Evolutionary conservation across 495 filamentous ascomycete genomes (phyloP).

Genomic region (Neurospora sp.): DNA sequence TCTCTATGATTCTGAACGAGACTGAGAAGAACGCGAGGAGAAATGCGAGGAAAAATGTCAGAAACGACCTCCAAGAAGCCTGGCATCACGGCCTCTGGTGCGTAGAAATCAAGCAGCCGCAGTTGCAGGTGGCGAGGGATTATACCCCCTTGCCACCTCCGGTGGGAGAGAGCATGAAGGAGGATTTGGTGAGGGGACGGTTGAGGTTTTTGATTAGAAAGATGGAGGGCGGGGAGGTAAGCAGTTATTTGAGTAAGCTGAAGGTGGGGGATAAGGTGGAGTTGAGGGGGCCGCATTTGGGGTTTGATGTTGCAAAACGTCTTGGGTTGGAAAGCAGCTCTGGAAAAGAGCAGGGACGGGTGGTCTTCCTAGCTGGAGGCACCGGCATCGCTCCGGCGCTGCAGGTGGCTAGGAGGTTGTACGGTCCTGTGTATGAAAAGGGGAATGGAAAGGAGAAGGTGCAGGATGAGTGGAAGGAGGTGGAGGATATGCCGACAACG

Average conservation of each 20-base stretch:
- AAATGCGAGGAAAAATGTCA: too few species aligned
- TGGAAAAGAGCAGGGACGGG: conserved; percentile 6
- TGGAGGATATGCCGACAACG: not conserved
- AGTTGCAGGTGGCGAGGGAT: conserved; percentile 75
- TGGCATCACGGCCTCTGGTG: conserved; percentile 59
- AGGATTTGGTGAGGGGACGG: conserved; percentile 33
- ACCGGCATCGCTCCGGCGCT: conserved; percentile 90
- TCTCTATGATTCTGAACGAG: too few species aligned
- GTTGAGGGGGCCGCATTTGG: conserved; percentile 67
- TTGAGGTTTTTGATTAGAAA: conserved; percentile 41
- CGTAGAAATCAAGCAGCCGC: conserved; percentile 87
- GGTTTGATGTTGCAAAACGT: conserved; percentile 51
- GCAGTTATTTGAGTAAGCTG: conserved; percentile 58
- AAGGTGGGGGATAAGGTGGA: conserved; percentile 52
- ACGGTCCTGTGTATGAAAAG: conserved; percentile 22
- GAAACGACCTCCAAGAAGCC: conserved; percentile 6
- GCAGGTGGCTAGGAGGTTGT: conserved; percentile 58
- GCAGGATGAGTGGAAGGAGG: conserved; percentile 14
- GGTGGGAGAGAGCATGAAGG: conserved; percentile 38
- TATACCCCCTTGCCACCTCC: conserved; percentile 78
- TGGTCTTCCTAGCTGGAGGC: conserved; percentile 84
- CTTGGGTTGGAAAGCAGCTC: conserved; percentile 9
- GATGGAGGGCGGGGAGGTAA: conserved; percentile 40
- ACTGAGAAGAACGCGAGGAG: too few species aligned
- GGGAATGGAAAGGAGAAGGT: conserved; percentile 14